Evolutionary conservation across 768 basidiomycete species (phyloP).

Genomic region (Paxillus rubicundulus): DNA sequence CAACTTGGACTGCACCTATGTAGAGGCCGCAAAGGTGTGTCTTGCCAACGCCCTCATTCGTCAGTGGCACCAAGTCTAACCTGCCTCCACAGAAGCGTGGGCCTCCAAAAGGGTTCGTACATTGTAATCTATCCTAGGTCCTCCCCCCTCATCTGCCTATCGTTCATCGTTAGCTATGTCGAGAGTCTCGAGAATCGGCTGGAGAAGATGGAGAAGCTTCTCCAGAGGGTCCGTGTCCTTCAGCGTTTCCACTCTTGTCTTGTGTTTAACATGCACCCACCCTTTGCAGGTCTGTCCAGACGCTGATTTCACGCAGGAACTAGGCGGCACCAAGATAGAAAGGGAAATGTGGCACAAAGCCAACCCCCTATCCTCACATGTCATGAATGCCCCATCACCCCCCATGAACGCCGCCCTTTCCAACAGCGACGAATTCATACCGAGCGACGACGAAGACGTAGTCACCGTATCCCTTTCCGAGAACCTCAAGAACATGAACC

Average conservation of each 20-base stretch:
- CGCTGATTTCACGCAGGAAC: slow-evolving; percentile 56
- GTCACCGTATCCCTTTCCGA: slow-evolving; percentile 23
- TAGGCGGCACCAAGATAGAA: slow-evolving; percentile 44
- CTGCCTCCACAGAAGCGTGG: slow-evolving; percentile 37
- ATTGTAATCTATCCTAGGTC: background rate
- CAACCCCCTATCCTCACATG: slow-evolving; percentile 12
- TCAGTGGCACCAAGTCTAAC: background rate
- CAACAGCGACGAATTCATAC: slow-evolving; percentile 17
- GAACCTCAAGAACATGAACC: slow-evolving; percentile 20
- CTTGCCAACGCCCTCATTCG: background rate
- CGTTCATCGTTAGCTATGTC: slow-evolving; percentile 44
- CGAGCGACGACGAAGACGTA: slow-evolving; percentile 30
- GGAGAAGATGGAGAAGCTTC: slow-evolving; percentile 61
- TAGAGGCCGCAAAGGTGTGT: slow-evolving; percentile 52
- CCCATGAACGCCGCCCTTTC: slow-evolving; percentile 3
- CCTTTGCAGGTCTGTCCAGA: slow-evolving; percentile 62
- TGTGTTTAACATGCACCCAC: background rate
- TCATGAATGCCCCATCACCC: slow-evolving; percentile 13
- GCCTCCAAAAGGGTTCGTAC: slow-evolving; percentile 34
- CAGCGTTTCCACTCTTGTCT: slow-evolving; percentile 1
- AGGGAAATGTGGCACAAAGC: slow-evolving; percentile 35
- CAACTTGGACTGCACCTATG: slow-evolving; percentile 51
- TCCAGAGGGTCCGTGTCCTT: slow-evolving; percentile 43
- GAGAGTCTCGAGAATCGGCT: slow-evolving; percentile 60
- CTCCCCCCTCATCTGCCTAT: background rate